Evolutionary conservation across 768 basidiomycete species (phyloP).

Genomic region (Termitomyces sp.): DNA sequence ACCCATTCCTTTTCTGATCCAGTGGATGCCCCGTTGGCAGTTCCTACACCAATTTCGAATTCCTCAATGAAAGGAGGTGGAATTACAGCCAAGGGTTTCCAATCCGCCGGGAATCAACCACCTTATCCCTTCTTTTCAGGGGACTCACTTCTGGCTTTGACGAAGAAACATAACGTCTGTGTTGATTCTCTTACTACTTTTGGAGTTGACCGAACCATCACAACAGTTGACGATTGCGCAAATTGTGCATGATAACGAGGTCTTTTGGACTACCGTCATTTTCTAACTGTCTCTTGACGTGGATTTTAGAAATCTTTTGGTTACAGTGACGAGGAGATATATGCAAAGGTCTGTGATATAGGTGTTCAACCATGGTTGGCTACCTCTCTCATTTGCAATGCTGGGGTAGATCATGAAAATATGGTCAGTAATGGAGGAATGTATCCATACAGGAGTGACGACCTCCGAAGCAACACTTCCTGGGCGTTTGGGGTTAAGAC

Average conservation of each 20-base stretch:
- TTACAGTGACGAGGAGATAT: slow-evolving; percentile 68
- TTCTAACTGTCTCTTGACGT: neutral
- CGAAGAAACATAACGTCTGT: slow-evolving; percentile 77
- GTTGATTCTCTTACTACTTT: neutral
- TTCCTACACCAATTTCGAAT: neutral
- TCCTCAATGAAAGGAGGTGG: neutral
- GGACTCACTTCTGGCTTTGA: slow-evolving; percentile 66
- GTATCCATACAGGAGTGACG: slow-evolving; percentile 82
- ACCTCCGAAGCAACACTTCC: slow-evolving; percentile 76
- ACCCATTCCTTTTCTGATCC: slow-evolving; percentile 40
- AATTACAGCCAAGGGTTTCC: neutral
- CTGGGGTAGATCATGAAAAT: slow-evolving; percentile 57
- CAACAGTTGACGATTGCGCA: slow-evolving; percentile 87
- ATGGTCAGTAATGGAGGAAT: slow-evolving; percentile 91
- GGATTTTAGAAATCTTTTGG: slow-evolving; percentile 52
- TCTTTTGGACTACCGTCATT: slow-evolving; percentile 12
- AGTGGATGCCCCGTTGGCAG: neutral
- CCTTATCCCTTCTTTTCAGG: slow-evolving; percentile 83
- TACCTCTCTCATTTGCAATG: neutral
- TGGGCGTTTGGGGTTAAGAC: slow-evolving; percentile 71
- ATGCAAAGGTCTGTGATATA: slow-evolving; percentile 48
- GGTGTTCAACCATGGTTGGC: neutral
- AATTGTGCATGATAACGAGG: slow-evolving; percentile 90
- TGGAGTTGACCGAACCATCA: slow-evolving; percentile 4
- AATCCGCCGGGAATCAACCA: slow-evolving; percentile 42